Conservation (phyloP, 2,329 filamentous ascomycete species). For the Penicillium psychrosexuale region DNA sequence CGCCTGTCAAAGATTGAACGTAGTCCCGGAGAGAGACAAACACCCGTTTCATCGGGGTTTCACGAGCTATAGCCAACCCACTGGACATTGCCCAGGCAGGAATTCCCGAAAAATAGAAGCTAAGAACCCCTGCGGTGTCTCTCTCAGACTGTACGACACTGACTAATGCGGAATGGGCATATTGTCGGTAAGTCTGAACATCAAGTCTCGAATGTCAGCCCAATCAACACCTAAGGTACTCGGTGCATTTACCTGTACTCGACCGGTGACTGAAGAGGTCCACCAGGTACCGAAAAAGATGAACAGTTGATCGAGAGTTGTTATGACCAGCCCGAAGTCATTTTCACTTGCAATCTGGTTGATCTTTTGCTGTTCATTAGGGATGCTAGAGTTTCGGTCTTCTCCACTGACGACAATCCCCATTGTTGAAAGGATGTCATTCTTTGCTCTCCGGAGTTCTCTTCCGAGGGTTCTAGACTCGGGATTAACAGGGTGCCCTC, state of each 20-base stretch:
- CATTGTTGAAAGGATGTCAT: conserved; percentile 51
- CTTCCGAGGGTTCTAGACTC: conserved; percentile 40
- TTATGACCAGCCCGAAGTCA: conserved; percentile 43
- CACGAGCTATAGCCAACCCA: conserved; percentile 37
- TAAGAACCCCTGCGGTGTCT: conserved; percentile 31
- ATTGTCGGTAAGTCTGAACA: conserved; percentile 39
- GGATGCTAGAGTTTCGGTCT: conserved; percentile 34
- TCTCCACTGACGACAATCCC: conserved; percentile 47
- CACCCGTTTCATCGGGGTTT: conserved; percentile 36
- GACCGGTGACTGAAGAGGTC: conserved; percentile 37
- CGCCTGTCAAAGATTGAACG: conserved; percentile 22
- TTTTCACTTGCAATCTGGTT: conserved; percentile 42
- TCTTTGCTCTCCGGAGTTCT: conserved; percentile 47
- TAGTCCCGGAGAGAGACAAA: conserved; percentile 30
- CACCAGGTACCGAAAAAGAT: conserved; percentile 45
- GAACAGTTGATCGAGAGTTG: conserved; percentile 41
- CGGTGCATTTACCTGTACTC: conserved; percentile 36
- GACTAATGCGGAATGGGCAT: conserved; percentile 36
- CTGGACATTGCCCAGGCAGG: conserved; percentile 40
- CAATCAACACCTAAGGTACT: neutral
- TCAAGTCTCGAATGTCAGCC: conserved; percentile 2
- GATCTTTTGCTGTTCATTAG: conserved; percentile 39
- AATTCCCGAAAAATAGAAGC: conserved; percentile 44
- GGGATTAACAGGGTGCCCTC: conserved; percentile 48
- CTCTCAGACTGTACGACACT: conserved; percentile 39